A percentile compares a stretch with the other conserved stretches of the same genome.
These are phyloP conservation scores for Globisporangium viniferum DNA, from an alignment of 352 stramenopile genomes.

Conservation along the genomic window DNA sequence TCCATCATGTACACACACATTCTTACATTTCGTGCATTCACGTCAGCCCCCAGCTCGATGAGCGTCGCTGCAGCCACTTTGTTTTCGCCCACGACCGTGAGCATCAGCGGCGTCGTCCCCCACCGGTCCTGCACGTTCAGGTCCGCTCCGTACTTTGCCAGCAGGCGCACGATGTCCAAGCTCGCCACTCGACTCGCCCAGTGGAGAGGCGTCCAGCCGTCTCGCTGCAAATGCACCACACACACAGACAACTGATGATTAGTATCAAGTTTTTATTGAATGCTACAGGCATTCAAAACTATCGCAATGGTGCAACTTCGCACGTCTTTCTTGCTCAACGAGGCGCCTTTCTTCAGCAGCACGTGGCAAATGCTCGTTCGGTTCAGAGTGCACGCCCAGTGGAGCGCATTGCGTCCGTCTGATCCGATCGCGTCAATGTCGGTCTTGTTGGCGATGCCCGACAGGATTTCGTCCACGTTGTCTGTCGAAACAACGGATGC, in stretches of 20 bases:
- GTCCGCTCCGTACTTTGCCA: conserved; percentile 74
- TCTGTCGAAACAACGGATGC: conserved; percentile 23
- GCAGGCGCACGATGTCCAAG: conserved; percentile 68
- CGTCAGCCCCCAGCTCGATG: conserved; percentile 68
- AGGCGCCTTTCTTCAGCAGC: conserved; percentile 79
- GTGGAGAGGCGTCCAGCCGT: conserved; percentile 75
- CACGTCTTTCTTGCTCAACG: conserved; percentile 76
- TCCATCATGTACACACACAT: background rate
- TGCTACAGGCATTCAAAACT: background rate
- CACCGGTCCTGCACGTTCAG: conserved; percentile 73
- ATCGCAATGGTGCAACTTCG: background rate
- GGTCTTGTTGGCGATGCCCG: conserved; percentile 62
- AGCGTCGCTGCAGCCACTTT: conserved; percentile 50
- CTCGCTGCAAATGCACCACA: conserved; percentile 29
- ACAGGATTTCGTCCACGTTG: conserved; percentile 73
- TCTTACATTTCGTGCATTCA: conserved; percentile 67
- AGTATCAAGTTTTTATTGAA: background rate
- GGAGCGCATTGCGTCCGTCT: conserved; percentile 72
- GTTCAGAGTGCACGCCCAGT: conserved; percentile 78
- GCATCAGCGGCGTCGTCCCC: conserved; percentile 77
- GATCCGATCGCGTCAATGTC: conserved; percentile 74
- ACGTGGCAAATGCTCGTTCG: conserved; percentile 76
- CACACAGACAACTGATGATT: background rate
- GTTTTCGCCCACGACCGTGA: conserved; percentile 72
- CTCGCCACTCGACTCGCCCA: conserved; percentile 77